Conservation (phyloP, 495 filamentous ascomycete species). For the Penicillium steckii region DNA sequence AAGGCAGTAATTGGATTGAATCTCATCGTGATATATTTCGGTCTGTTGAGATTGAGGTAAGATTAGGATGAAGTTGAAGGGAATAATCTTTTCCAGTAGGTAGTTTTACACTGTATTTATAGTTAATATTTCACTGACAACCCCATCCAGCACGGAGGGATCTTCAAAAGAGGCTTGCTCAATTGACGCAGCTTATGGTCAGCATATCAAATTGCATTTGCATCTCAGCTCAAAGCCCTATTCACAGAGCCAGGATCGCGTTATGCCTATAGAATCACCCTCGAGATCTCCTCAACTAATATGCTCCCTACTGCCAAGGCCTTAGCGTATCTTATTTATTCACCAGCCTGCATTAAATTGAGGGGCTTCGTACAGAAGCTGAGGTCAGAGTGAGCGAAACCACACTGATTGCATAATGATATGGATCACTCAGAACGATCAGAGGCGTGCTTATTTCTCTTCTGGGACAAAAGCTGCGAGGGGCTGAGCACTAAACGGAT, state of each 20-base stretch:
- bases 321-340: too few species aligned
- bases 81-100: background rate
- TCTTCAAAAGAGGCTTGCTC: background rate
- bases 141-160: background rate
- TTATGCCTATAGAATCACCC: too few species aligned
- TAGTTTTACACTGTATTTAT: background rate
- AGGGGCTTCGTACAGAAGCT: too few species aligned
- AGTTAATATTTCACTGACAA: background rate
- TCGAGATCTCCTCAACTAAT: too few species aligned
- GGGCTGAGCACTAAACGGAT: too few species aligned
- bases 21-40: background rate
- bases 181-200: background rate
- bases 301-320: too few species aligned
- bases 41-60: background rate
- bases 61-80: background rate
- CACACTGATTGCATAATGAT: too few species aligned
- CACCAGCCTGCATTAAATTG: too few species aligned
- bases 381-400: too few species aligned
- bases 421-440: too few species aligned
- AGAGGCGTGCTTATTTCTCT: too few species aligned
- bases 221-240: background rate
- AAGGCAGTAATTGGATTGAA: background rate
- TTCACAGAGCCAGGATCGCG: background rate
- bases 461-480: too few species aligned
- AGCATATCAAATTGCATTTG: background rate